phyloP scores from a whole-genome alignment of 2,329 filamentous ascomycete genomes.

The Elsinoe fawcettii region DNA sequence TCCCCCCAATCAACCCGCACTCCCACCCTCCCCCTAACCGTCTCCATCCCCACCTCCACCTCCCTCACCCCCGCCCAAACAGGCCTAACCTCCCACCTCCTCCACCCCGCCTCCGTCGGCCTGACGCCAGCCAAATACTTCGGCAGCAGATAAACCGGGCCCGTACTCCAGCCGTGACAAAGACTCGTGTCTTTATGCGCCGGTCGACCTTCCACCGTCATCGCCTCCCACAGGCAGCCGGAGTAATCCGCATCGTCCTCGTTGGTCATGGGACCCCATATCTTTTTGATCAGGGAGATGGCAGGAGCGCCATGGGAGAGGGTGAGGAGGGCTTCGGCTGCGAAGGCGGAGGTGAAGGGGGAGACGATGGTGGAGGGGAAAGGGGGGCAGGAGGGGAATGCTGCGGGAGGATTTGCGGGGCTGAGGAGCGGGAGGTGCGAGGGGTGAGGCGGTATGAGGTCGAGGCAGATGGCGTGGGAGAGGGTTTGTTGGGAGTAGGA shows the following conservation, averaged over 20 bases:
- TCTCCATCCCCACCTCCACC: neutral
- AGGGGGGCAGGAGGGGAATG: neutral
- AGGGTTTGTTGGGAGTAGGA: slow-evolving; percentile 1
- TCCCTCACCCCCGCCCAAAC: neutral
- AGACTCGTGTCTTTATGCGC: neutral
- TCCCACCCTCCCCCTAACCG: neutral
- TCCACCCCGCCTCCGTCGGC: neutral
- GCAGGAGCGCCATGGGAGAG: neutral
- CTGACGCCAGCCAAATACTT: neutral
- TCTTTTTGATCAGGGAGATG: slow-evolving; percentile 14
- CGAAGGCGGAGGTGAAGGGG: slow-evolving; percentile 13
- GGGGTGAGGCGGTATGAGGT: neutral
- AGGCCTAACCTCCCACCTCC: neutral
- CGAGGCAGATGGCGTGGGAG: neutral
- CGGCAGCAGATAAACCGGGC: neutral
- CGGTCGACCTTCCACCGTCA: slow-evolving; percentile 6
- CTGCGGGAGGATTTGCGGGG: neutral
- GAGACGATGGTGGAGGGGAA: neutral
- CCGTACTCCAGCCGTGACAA: neutral
- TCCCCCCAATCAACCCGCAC: neutral
- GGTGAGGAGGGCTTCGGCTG: slow-evolving; percentile 10
- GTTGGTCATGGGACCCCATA: slow-evolving; percentile 13
- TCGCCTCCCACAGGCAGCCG: slow-evolving; percentile 16
- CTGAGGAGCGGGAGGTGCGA: neutral
- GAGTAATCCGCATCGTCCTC: slow-evolving; percentile 13